Percentiles rank a stretch among this genome's conserved stretches.
These are phyloP conservation scores for Ilyonectria mors-panacis DNA, from an alignment of 2,329 filamentous ascomycete genomes.

Conservation along the genomic window DNA sequence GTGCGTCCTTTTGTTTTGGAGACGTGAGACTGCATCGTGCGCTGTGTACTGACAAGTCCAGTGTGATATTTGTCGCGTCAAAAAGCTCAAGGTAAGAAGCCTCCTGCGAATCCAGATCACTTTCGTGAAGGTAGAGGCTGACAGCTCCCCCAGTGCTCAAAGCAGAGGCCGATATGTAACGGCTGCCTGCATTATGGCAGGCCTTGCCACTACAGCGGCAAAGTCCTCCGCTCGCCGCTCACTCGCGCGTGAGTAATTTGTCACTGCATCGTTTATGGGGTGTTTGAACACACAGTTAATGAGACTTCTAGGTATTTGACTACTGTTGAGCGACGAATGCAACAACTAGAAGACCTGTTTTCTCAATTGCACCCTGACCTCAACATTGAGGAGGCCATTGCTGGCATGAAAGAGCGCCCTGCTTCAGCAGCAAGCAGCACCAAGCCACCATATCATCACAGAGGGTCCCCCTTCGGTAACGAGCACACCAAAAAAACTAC, in stretches of 20 bases:
- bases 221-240: constrained; percentile 44
- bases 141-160: constrained; percentile 41
- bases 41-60: neutral
- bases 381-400: constrained; percentile 42
- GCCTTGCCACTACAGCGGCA: constrained; percentile 47
- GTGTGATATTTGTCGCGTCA: constrained; percentile 1
- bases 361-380: constrained; percentile 41
- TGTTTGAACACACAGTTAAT: no score
- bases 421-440: constrained; percentile 10
- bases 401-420: neutral
- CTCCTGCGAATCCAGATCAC: neutral
- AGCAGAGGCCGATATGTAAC: constrained; percentile 43
- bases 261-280: neutral
- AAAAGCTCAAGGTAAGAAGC: neutral
- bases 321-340: constrained; percentile 41
- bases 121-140: neutral
- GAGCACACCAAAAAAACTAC: neutral
- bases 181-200: constrained; percentile 42
- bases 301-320: constrained; percentile 41
- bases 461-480: neutral
- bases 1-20: neutral
- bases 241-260: constrained; percentile 43
- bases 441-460: neutral
- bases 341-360: constrained; percentile 40
- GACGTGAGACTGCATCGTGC: neutral